Evolutionary conservation across 371 early-diverging fungal genomes (phyloP), one percentile per base, ranked within the genome.

Genomic region (Lichtheimia hyalospora): DNA sequence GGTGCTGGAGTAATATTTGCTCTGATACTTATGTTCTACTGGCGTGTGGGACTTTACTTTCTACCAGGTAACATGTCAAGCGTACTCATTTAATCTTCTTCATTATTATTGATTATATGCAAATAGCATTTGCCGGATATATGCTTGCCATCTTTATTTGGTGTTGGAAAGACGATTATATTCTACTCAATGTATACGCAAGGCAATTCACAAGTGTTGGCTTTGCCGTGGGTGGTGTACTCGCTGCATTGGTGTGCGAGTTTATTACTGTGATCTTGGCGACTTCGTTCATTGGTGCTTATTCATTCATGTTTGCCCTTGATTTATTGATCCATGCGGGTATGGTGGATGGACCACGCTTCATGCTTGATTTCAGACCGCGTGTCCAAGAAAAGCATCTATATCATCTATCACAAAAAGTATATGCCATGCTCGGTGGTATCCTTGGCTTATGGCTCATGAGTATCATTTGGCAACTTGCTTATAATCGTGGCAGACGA

Each of bases 81-180:
- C 24, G 63, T 58, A 59, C 61, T 55, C 42, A 40, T 3, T 18
- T 25, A 28, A n/a, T n/a, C n/a, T n/a, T 14, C 41, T 25, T 25
- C 25, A 25, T 25, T 16, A 5, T 53, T 24, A 18, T 10, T 23
- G 5, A 34, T 23, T 13, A 46, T 18, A 50, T 15, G 5, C 3
- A 20, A 8, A 42, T 24, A 69, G 70, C 44, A 1, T n/a, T 67
- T 23, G 64, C 64, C 8, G 74, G 73, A 10, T 64, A 63, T 18
- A 18, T 67, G 10, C 44, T 82, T 1, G 60, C 75, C 3, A 57
- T 79, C 0, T 82, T 61, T 52, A 49, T 77, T 18, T 70, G 69
- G 44, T 61, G 68, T 3, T 82, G 79, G 79, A 54, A 53, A 51
- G 60, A 61, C 3, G 70, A 75, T 15, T 64, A 71, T 28, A 49